Evolutionary conservation across 2,329 filamentous ascomycete genomes (phyloP).

Genomic region (Cytospora piceicola): DNA sequence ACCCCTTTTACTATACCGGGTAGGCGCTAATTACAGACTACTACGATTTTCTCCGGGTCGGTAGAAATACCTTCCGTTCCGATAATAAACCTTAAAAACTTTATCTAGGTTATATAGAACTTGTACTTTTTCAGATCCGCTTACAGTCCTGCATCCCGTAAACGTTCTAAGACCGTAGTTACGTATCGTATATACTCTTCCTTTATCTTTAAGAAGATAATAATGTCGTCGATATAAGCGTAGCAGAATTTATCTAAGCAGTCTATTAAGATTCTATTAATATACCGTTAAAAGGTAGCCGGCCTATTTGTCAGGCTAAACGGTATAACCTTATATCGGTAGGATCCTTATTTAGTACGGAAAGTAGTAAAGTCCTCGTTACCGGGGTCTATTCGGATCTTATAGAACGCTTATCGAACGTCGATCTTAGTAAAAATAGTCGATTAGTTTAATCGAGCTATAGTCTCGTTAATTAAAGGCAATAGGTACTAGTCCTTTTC

Average conservation of each 20-base stretch:
- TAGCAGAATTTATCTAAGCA: no score
- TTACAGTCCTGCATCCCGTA: no score
- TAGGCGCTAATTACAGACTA: no score
- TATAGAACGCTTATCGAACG: slow-evolving; percentile 32
- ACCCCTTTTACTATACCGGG: no score
- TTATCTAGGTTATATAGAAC: no score
- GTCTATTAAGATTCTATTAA: slow-evolving; percentile 15
- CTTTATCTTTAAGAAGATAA: slow-evolving; percentile 6
- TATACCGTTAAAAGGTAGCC: slow-evolving; percentile 27
- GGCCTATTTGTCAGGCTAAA: slow-evolving; percentile 36
- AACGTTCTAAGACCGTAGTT: background rate
- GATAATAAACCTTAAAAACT: no score
- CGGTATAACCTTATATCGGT: slow-evolving; percentile 38
- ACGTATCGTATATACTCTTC: background rate
- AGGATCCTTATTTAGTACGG: slow-evolving; percentile 34
- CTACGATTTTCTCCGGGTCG: no score
- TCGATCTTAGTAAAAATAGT: slow-evolving; percentile 28
- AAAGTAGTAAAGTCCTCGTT: slow-evolving; percentile 41
- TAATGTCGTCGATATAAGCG: background rate
- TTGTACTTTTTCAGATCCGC: no score
- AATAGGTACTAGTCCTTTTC: slow-evolving; percentile 35
- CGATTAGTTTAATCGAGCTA: slow-evolving; percentile 28
- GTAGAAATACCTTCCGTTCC: no score
- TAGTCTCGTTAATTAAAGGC: slow-evolving; percentile 33
- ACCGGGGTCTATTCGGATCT: slow-evolving; percentile 33